Base-by-base conservation (phyloP, 139 green algal species). In the Chlorella vulgaris region DNA sequence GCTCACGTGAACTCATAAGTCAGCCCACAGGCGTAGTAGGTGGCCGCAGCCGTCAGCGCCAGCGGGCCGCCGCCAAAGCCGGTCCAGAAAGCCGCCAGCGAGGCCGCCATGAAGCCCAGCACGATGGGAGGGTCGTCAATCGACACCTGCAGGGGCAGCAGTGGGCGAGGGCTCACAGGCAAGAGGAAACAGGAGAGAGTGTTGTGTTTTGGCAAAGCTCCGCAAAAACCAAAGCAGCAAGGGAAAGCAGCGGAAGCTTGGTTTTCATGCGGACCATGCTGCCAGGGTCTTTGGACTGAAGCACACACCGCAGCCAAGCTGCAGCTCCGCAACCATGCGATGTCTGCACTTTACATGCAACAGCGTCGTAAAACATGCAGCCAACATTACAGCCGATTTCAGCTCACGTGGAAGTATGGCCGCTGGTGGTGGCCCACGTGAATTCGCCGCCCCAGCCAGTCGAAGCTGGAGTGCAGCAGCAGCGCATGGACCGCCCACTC, bases 81-180 rank as follows among this genome's bases (percentile, higher is more conserved):
- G 21, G 51, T 8, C 51, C 53, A 67, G 53, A 79, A 79, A 28
- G n/a, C 22, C 1, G 35, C 33, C 51, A 67, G 36, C 21, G 33
- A 39, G 7, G 26, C 73, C 4, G 53, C 73, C 73, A 79, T 79
- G 73, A 79, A 79, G 73, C 24, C 73, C 7, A 39, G 35, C 35
- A 79, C 73, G 24, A 79, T 68, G 53, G 51, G 73, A 3, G 73
- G 73, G 73, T 68, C 73, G 36, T 79, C 73, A n/a, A 79, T 79
- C 4, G 73, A 79, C 51, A 79, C 73, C 73, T 79, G 53, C 26
- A 51, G 29, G 1, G 2, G 13, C 1, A 15, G 22, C 3, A 71
- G 35, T 2, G 29, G 4, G n/a, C n/a, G n/a, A n/a, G n/a, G n/a
- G n/a, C n/a, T n/a, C n/a, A n/a, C n/a, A n/a, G n/a, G n/a, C 3